phyloP scores from a whole-genome alignment of 2,329 filamentous ascomycete species.

The Alternaria gaisen region DNA sequence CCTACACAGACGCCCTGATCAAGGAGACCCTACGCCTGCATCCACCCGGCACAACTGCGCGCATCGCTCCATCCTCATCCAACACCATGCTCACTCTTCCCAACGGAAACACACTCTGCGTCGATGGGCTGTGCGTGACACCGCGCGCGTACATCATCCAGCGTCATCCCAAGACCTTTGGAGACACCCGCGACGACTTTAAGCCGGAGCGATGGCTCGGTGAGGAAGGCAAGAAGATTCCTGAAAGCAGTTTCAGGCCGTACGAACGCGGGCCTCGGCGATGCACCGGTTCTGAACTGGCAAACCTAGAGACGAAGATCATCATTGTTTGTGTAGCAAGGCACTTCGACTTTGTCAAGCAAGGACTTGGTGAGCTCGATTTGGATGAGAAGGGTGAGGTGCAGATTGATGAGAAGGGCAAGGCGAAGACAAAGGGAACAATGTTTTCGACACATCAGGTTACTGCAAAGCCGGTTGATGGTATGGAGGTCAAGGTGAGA shows the following conservation, averaged over 20 bases:
- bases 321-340: slow-evolving; percentile 60
- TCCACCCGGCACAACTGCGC: slow-evolving; percentile 40
- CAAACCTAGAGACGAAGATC: slow-evolving; percentile 60
- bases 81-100: slow-evolving; percentile 22
- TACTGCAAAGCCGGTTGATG: slow-evolving; percentile 26
- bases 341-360: slow-evolving; percentile 55
- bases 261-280: slow-evolving; percentile 64
- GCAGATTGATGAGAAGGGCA: slow-evolving; percentile 8
- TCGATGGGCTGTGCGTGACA: slow-evolving; percentile 22
- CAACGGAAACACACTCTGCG: slow-evolving; percentile 13
- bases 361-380: slow-evolving; percentile 35
- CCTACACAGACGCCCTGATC: slow-evolving; percentile 55
- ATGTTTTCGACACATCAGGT: slow-evolving; percentile 22
- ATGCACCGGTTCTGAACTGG: slow-evolving; percentile 66
- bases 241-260: slow-evolving; percentile 59
- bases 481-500: slow-evolving; percentile 18
- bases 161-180: slow-evolving; percentile 26
- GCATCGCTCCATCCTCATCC: slow-evolving; percentile 20
- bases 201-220: slow-evolving; percentile 28
- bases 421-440: slow-evolving; percentile 14
- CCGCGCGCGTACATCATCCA: slow-evolving; percentile 29
- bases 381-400: slow-evolving; percentile 10
- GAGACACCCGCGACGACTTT: slow-evolving; percentile 33
- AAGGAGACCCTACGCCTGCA: slow-evolving; percentile 56
- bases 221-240: slow-evolving; percentile 32